Evolutionary conservation across 768 basidiomycete species (phyloP).

Genomic region (Mycena vulgaris): DNA sequence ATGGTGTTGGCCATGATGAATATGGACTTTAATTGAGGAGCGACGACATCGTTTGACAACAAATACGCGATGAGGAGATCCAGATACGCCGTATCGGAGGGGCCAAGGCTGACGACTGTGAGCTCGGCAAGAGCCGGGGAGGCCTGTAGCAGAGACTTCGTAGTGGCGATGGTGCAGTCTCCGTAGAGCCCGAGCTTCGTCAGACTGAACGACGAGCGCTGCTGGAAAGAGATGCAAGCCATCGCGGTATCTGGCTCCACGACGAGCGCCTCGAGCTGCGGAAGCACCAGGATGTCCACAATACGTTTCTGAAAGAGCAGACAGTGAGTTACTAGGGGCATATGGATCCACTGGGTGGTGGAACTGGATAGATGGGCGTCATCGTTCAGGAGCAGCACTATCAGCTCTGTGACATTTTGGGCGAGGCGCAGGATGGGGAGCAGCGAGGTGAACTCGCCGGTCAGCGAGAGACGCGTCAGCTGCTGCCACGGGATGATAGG

Average conservation of each 20-base stretch:
- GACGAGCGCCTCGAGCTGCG: slow-evolving; percentile 4
- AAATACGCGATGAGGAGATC: slow-evolving; percentile 9
- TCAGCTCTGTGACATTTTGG: slow-evolving; percentile 12
- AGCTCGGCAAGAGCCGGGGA: slow-evolving; percentile 7
- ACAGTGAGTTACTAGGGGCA: background rate
- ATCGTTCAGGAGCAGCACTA: background rate
- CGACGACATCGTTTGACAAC: too few relatives aligned
- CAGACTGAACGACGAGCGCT: slow-evolving; percentile 2
- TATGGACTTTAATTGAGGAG: background rate
- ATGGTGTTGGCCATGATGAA: background rate
- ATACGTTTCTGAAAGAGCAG: background rate
- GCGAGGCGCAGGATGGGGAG: slow-evolving; percentile 2
- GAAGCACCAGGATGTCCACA: background rate
- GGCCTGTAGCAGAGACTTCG: background rate
- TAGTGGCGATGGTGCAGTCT: background rate
- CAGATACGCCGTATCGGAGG: background rate
- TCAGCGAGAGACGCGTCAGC: slow-evolving; percentile 1
- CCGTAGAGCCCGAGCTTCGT: slow-evolving; percentile 19
- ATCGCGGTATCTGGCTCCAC: background rate
- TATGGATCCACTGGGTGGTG: background rate
- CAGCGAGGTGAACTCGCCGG: background rate
- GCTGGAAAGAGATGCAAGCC: slow-evolving; percentile 1
- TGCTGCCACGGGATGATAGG: slow-evolving; percentile 10
- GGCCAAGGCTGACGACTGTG: background rate
- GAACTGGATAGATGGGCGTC: background rate